Evolutionary conservation across 1,139 yeast species (phyloP), one percentile per base, ranked within the genome.

Genomic region (Suhomyces maxii): DNA sequence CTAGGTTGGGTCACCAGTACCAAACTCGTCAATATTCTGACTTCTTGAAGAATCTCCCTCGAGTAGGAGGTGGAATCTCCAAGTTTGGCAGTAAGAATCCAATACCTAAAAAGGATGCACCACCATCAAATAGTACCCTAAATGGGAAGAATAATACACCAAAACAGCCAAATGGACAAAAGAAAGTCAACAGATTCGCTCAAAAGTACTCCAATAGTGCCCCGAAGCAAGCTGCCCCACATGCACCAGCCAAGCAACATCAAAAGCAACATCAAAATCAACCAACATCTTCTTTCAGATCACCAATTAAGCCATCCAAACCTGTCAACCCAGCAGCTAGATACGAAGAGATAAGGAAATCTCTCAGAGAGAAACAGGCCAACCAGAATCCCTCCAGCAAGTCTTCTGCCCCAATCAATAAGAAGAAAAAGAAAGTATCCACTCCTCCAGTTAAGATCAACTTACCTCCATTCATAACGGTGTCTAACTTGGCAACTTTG

Each of bases 391-490:
- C 39, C n/a, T 10, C 39, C 11, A 33, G 12, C 34, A 31, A 36
- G n/a, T 36, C 42, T 4, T 6, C 23, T 8, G 30, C 31, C 11
- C 36, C 26, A 18, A 25, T 14, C 18, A 36, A 40, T 30, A 42
- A 45, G 49, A 47, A 68, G 60, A 50, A 53, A 52, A 47, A 45
- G 12, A 48, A 36, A 36, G 14, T 31, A 2, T 4, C 53, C 32
- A 42, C 45, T 9, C 58, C 53, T 12, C 59, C 58, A 8, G 64
- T 73, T 34, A 67, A 68, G 45, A 64, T 87, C 18, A 77, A 78
- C 12, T 74, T 89, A 12, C 96, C 97, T 1, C 79, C 86, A 9
- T 88, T 84, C 53, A 75, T 87, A 4, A 80, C 91, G 0, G 86
- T 89, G 1, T 76, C 90, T 4, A 88, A 89, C 53, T 71, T 91